These are phyloP conservation scores for Coniochaeta ligniaria DNA, from an alignment of 2,329 filamentous ascomycete genomes.

Conservation along the genomic window DNA sequence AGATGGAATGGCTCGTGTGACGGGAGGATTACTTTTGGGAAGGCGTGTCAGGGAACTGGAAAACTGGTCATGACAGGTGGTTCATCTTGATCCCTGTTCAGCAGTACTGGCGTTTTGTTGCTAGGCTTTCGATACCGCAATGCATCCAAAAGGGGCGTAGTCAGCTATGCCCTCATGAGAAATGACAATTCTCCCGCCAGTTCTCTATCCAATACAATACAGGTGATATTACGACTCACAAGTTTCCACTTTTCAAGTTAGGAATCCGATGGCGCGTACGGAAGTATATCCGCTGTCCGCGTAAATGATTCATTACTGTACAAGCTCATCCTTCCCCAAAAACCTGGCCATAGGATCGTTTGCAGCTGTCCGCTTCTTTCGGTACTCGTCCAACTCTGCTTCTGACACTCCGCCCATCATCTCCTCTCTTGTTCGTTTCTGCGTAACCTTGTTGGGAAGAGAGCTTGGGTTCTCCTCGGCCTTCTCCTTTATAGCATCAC, in stretches of 20 bases:
- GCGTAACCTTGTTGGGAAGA: conserved; percentile 22
- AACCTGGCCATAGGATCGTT: conserved; percentile 85
- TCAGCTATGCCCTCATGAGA: conserved; percentile 1
- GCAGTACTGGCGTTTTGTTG: conserved; percentile 1
- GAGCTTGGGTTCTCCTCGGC: conserved; percentile 4
- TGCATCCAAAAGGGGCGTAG: conserved; percentile 1
- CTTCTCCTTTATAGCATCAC: conserved; percentile 9
- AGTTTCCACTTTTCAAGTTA: not conserved
- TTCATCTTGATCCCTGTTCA: conserved; percentile 9
- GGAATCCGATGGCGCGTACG: not conserved
- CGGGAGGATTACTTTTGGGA: conserved; percentile 7
- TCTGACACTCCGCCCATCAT: conserved; percentile 73
- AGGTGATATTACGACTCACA: not conserved
- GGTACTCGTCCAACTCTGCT: conserved; percentile 80
- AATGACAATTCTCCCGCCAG: not conserved
- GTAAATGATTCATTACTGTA: conserved; percentile 25
- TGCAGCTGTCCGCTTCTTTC: conserved; percentile 63
- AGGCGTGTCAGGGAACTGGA: conserved; percentile 14
- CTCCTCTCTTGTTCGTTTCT: conserved; percentile 72
- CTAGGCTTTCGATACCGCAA: conserved; percentile 1
- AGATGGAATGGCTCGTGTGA: conserved; percentile 23
- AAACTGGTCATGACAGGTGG: conserved; percentile 14
- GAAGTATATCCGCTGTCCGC: conserved; percentile 6
- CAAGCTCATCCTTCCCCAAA: conserved; percentile 64
- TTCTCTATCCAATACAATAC: not conserved